These are phyloP conservation scores for Trametes villosa DNA, from an alignment of 768 basidiomycete species.

Conservation along the genomic window DNA sequence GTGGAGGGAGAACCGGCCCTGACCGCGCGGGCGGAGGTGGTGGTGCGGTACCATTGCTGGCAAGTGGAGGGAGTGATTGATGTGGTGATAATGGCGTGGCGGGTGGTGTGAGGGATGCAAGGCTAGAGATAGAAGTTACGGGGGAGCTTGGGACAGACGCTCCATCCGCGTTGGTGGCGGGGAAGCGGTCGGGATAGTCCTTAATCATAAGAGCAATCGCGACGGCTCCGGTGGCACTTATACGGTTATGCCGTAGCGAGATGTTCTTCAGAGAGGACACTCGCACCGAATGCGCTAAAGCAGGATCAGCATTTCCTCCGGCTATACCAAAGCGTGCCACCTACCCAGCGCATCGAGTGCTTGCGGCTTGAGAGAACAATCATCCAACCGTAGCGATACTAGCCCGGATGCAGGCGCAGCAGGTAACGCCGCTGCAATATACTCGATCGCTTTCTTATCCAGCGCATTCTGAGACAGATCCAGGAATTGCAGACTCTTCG, in stretches of 20 bases:
- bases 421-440: constrained; percentile 72
- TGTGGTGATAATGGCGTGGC: constrained; percentile 39
- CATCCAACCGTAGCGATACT: constrained; percentile 85
- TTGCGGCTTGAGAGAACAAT: constrained; percentile 74
- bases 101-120: constrained; percentile 36
- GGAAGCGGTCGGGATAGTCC: constrained; percentile 87
- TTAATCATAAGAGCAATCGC: constrained; percentile 95
- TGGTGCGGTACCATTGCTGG: constrained; percentile 39
- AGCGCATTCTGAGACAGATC: constrained; percentile 87
- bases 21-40: constrained; percentile 41
- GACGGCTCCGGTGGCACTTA: constrained; percentile 83
- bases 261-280: constrained; percentile 85
- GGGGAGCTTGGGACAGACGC: constrained; percentile 25
- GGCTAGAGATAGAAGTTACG: constrained; percentile 29
- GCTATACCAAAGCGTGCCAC: constrained; percentile 31
- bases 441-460: constrained; percentile 86
- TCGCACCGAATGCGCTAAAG: constrained; percentile 78
- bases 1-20: constrained; percentile 50
- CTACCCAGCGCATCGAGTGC: constrained; percentile 81
- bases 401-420: constrained; percentile 57
- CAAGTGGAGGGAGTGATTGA: constrained; percentile 24
- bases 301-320: constrained; percentile 11
- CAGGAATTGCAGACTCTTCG: constrained; percentile 79
- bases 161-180: constrained; percentile 30
- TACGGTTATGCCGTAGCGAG: constrained; percentile 87